These are phyloP conservation scores for Diddensiella santjacobensis DNA, from an alignment of 805 yeast genomes.

Conservation along the genomic window DNA sequence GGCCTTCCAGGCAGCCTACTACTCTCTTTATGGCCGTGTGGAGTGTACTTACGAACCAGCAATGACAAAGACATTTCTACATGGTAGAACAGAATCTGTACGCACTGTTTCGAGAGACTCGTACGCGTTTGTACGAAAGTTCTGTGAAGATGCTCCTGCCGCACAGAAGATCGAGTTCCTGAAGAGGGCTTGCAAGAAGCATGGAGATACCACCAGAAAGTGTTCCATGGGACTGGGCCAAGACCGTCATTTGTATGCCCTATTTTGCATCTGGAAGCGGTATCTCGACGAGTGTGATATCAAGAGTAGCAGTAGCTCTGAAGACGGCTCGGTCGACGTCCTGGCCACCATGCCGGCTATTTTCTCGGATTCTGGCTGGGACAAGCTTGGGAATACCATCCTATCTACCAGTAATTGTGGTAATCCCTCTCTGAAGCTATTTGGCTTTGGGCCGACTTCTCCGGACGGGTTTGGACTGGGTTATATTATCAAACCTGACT, in stretches of 20 bases:
- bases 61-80: constrained; percentile 83
- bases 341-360: constrained; percentile 54
- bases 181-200: constrained; percentile 66
- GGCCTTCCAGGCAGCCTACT: constrained; percentile 90
- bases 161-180: constrained; percentile 57
- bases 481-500: constrained; percentile 76
- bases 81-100: constrained; percentile 91
- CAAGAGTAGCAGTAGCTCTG: constrained; percentile 28
- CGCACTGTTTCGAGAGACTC: constrained; percentile 80
- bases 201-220: constrained; percentile 60
- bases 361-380: constrained; percentile 88
- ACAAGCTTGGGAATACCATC: constrained; percentile 70
- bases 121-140: constrained; percentile 75
- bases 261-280: constrained; percentile 79
- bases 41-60: constrained; percentile 96
- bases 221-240: constrained; percentile 82
- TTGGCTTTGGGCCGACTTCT: constrained; percentile 89
- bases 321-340: constrained; percentile 26
- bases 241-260: constrained; percentile 84
- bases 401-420: constrained; percentile 89
- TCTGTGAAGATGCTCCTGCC: constrained; percentile 65
- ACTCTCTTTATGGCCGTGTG: constrained; percentile 86
- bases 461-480: constrained; percentile 94
- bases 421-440: constrained; percentile 77
- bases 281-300: constrained; percentile 28